phyloP scores from a whole-genome alignment of 2,329 filamentous ascomycete genomes.

The Thermothelomyces thermophilus region DNA sequence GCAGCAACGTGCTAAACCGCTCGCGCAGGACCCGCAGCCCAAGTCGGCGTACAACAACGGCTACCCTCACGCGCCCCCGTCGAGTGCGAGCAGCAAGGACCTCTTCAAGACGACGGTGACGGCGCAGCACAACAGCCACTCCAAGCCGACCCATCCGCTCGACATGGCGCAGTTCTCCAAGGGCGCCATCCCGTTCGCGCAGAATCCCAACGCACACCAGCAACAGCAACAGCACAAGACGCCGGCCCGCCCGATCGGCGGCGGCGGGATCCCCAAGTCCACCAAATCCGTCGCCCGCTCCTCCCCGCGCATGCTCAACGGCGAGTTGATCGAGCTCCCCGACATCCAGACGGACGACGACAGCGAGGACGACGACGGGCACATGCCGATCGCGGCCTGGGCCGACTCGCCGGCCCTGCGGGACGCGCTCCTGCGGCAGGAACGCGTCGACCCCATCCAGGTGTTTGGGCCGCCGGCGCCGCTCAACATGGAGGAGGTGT shows the following conservation, averaged over 20 bases:
- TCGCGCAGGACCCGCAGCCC: slow-evolving; percentile 48
- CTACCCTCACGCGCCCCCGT: slow-evolving; percentile 52
- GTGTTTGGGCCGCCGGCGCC: slow-evolving; percentile 87
- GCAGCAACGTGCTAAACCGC: slow-evolving; percentile 30
- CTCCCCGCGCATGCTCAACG: slow-evolving; percentile 80
- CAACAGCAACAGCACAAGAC: slow-evolving; percentile 57
- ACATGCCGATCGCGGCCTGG: slow-evolving; percentile 54
- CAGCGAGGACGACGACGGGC: slow-evolving; percentile 47
- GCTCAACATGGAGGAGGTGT: slow-evolving; percentile 94
- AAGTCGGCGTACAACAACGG: slow-evolving; percentile 57
- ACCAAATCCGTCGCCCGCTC: slow-evolving; percentile 51
- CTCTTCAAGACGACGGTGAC: slow-evolving; percentile 62
- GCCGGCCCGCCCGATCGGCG: slow-evolving; percentile 50
- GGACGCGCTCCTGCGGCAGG: slow-evolving; percentile 69
- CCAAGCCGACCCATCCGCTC: slow-evolving; percentile 60
- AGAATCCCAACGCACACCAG: slow-evolving; percentile 50
- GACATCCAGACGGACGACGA: slow-evolving; percentile 91
- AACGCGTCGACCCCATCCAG: slow-evolving; percentile 72
- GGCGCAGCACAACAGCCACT: slow-evolving; percentile 59
- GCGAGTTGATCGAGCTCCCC: slow-evolving; percentile 84
- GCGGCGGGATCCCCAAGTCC: slow-evolving; percentile 46
- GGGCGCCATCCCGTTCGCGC: slow-evolving; percentile 82
- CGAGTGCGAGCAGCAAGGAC: slow-evolving; percentile 45
- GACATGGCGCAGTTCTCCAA: slow-evolving; percentile 86
- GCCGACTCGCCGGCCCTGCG: slow-evolving; percentile 80